Base-by-base conservation (phyloP, 2,329 filamentous ascomycete species). In the Magnaporthiopsis poae region DNA sequence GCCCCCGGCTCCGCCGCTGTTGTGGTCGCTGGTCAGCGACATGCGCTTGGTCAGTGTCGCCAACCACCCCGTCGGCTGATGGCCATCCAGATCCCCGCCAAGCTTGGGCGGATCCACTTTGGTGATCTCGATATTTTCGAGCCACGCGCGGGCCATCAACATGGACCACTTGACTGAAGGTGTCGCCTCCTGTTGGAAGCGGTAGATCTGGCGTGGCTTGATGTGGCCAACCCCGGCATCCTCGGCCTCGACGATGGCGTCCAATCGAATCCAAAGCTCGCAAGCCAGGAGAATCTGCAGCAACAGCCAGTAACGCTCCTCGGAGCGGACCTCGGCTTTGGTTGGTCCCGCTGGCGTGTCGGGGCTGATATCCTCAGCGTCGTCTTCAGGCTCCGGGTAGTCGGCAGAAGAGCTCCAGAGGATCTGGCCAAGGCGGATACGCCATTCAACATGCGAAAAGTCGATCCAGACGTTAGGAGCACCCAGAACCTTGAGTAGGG, bases 391-490 rank as follows among this genome's bases (percentile, higher is more conserved):
- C 13, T 29, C 33, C 27, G 27, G 80, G 77, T 21, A 7, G 46
- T 56, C 46, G 8, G 46, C 21, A 56, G 46, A 56, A 83, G n/a
- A 52, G 33, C 59, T 87, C 88, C 89, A 92, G 2, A 92, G 76
- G 60, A 91, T 81, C 75, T 91, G 89, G 8, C 89, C 89, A 1
- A 92, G 79, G 15, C 88, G 82, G 67, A 92, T 88, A 56, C 89
- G 83, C 88, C 88, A 91, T 73, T 91, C 89, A 8, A 91, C 86
- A 39, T 87, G 82, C 27, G 88, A 89, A 70, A 92, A 89, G 75
- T 92, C 88, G 65, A 89, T 83, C 89, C 89, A 92, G 62, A 90
- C 84, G 66, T 88, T 88, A 66, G 86, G 82, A 9, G 85, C 78
- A 0, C 83, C 84, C 61, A 92, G 80, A 12, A 89, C 84, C 72